Evolutionary conservation across 805 yeast genomes (phyloP).

Genomic region (Candida taoyuanica): DNA sequence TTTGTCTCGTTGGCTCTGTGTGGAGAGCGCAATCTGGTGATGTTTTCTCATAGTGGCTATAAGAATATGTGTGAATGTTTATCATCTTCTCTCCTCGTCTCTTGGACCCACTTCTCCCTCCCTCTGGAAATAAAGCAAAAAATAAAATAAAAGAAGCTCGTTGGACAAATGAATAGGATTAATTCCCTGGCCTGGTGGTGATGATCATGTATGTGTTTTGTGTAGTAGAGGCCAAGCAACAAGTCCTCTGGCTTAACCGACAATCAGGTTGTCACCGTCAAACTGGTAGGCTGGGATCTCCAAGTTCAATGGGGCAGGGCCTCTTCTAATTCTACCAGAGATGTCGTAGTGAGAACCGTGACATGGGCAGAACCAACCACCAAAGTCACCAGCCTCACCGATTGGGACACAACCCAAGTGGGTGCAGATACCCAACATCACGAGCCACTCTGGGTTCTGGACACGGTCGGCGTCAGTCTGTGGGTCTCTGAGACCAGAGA

Average conservation of each 20-base stretch:
- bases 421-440: slow-evolving; percentile 99
- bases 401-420: slow-evolving; percentile 99
- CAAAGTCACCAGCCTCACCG: slow-evolving; percentile 99
- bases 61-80: slow-evolving; percentile 8
- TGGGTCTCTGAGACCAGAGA: slow-evolving; percentile 85
- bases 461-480: slow-evolving; percentile 91
- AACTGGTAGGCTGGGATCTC: slow-evolving; percentile 93
- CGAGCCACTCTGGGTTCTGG: slow-evolving; percentile 95
- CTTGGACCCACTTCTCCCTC: neutral
- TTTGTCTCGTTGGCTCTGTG: slow-evolving; percentile 15
- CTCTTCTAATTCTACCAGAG: slow-evolving; percentile 99
- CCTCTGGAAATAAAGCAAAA: neutral
- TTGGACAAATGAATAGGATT: slow-evolving; percentile 11
- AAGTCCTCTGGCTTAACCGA: too few relatives aligned
- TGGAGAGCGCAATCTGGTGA: too few relatives aligned
- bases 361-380: slow-evolving; percentile 99
- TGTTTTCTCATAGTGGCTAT: slow-evolving; percentile 7
- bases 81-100: slow-evolving; percentile 1
- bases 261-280: slow-evolving; percentile 76
- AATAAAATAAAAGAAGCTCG: slow-evolving; percentile 1
- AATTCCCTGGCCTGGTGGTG: slow-evolving; percentile 4
- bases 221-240: too few relatives aligned
- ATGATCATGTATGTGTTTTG: too few relatives aligned
- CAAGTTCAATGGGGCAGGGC: slow-evolving; percentile 99
- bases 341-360: slow-evolving; percentile 99